phyloP scores from a whole-genome alignment of 768 basidiomycete species.

The Collybiopsis confluens region DNA sequence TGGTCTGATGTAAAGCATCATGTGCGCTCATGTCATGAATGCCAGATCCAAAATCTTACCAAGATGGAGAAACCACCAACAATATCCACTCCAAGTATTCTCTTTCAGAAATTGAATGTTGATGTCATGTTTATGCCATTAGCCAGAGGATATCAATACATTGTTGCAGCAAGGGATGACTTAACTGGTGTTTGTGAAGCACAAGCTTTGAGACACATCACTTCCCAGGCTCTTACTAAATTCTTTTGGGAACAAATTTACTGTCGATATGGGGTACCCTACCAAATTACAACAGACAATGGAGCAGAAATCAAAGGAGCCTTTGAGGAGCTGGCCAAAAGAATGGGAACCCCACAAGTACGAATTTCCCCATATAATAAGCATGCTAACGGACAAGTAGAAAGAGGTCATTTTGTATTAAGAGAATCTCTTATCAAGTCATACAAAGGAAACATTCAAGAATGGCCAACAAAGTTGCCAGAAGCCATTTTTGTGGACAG shows the following conservation, averaged over 20 bases:
- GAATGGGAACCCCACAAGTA: constrained; percentile 28
- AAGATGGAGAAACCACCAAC: constrained; percentile 21
- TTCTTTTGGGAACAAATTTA: constrained; percentile 8
- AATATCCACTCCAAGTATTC: constrained; percentile 13
- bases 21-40: constrained; percentile 31
- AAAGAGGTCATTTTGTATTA: constrained; percentile 24
- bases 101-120: constrained; percentile 20
- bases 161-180: constrained; percentile 26
- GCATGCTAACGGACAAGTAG: constrained; percentile 29
- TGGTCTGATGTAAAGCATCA: constrained; percentile 25
- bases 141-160: constrained; percentile 13
- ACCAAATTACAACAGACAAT: constrained; percentile 37
- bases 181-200: constrained; percentile 24
- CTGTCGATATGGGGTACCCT: constrained; percentile 27
- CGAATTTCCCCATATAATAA: constrained; percentile 38
- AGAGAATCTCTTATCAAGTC: constrained; percentile 26
- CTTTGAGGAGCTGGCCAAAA: constrained; percentile 8
- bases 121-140: constrained; percentile 26
- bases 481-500: constrained; percentile 12
- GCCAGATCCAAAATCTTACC: constrained; percentile 23
- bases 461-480: constrained; percentile 23
- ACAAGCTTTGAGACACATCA: constrained; percentile 15
- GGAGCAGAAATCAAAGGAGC: constrained; percentile 26
- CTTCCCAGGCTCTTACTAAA: constrained; percentile 1
- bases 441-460: constrained; percentile 20